Percentiles rank a stretch among this genome's conserved stretches.
These are phyloP conservation scores for Eimeria acervulina DNA, from an alignment of 169 alveolate genomes.

Conservation along the genomic window DNA sequence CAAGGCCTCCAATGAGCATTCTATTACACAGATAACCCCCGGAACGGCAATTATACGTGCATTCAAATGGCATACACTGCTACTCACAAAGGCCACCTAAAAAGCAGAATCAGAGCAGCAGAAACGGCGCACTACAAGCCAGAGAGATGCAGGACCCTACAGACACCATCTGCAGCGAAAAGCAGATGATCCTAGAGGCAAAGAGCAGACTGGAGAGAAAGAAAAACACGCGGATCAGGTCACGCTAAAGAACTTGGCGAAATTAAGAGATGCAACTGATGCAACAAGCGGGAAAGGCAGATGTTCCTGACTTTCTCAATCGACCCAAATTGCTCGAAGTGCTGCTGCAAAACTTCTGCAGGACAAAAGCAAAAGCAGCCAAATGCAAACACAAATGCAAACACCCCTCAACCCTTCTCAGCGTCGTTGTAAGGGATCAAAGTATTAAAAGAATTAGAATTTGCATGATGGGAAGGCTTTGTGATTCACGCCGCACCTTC, in stretches of 20 bases:
- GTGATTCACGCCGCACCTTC: conserved; percentile 23
- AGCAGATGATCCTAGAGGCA: conserved; percentile 30
- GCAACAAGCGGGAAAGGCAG: neutral
- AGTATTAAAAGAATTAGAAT: no score
- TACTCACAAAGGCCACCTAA: conserved; percentile 26
- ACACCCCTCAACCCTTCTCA: neutral
- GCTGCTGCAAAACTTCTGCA: conserved; percentile 68
- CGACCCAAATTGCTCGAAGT: conserved; percentile 60
- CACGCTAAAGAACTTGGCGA: neutral
- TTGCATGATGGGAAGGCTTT: no score
- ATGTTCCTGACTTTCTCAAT: conserved; percentile 43
- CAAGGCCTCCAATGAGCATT: neutral
- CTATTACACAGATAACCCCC: neutral
- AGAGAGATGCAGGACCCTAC: conserved; percentile 28
- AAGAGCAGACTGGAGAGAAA: neutral
- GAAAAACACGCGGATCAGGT: neutral
- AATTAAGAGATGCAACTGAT: neutral
- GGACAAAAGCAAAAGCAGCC: neutral
- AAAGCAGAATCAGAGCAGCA: neutral
- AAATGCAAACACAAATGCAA: neutral
- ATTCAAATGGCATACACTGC: neutral
- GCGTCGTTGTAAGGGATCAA: neutral
- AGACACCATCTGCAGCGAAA: conserved; percentile 29
- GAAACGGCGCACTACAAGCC: conserved; percentile 56
- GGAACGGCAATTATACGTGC: neutral